These are phyloP conservation scores for Alternaria arborescens DNA, from an alignment of 2,329 filamentous ascomycete species.

Conservation along the genomic window DNA sequence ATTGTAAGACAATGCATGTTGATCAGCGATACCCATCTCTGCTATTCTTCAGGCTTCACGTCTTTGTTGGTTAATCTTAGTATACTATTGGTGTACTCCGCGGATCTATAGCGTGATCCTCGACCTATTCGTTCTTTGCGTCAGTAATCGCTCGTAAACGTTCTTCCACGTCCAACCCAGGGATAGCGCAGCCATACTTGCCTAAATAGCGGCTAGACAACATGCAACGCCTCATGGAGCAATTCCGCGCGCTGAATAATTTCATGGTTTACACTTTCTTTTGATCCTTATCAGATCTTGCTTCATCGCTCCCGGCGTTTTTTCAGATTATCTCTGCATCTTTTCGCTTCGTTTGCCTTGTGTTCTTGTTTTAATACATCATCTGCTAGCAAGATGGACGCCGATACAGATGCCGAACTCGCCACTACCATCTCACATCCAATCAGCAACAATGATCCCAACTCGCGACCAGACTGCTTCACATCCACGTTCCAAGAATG, in stretches of 20 bases:
- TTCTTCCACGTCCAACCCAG: neutral
- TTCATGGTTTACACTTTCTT: constrained; percentile 1
- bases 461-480: constrained; percentile 66
- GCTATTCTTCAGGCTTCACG: neutral
- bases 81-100: neutral
- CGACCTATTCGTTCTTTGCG: neutral
- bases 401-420: constrained; percentile 22
- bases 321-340: neutral
- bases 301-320: neutral
- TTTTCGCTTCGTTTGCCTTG: neutral
- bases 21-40: constrained; percentile 18
- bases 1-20: constrained; percentile 52
- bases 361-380: neutral
- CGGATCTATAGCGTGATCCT: neutral
- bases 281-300: constrained; percentile 1
- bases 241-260: constrained; percentile 34
- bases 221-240: constrained; percentile 14
- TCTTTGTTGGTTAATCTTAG: neutral
- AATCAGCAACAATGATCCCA: constrained; percentile 40
- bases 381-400: constrained; percentile 21
- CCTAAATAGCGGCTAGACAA: constrained; percentile 4
- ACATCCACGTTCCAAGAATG: constrained; percentile 69
- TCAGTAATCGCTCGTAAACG: neutral
- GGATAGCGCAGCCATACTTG: neutral
- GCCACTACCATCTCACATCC: constrained; percentile 23